Base-by-base conservation (phyloP, 75 land plant genomes). In the Chamaecyparis obtusa region DNA sequence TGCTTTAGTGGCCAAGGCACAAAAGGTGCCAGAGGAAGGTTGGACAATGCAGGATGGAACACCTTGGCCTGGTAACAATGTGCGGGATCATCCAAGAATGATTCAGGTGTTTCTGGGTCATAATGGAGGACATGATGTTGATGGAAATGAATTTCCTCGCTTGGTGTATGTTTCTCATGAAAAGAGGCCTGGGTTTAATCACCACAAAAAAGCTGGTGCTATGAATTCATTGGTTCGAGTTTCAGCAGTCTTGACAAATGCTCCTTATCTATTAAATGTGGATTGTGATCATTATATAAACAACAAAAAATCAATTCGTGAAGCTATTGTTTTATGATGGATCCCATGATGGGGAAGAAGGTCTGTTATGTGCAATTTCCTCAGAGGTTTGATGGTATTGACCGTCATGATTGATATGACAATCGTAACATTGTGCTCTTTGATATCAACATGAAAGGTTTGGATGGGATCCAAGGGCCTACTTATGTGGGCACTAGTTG, bases 401-500 rank as follows among this genome's bases (percentile, higher is more conserved):
- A 96, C 87, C 78, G 88, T 72, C 89, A 94, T 87, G 97, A 96
- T 87, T 86, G 95, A 88, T 96, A 95, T 88, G 94, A 97, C n/a
- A 96, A 95, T 88, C 94, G 93, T 72, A 96, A 95, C 89, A 93
- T 92, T 64, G 95, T 96, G 6, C 95, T 96, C 88, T 96, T 94
- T 87, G 98, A 96, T 91, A 96, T 96, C 86, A 96, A 96, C 87
- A 90, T 96, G 90, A 93, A 96, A 90, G 98, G 98, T 86, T 90
- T 96, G 32, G 98, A 96, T 91, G 98, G 98, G 19, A 90, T 96
- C 78, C 98, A 96, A 91, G 98, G 98, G 0, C 98, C 98, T 32
- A 94, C 95, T 27, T 96, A 96, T 92, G 98, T 96, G 90, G 98
- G 98, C n/a, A 96, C 98, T 80, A 96, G 98, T 35, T 96, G 98